Percentiles rank a stretch among this genome's conserved stretches.
Conservation (phyloP, 1,139 yeast genomes). For the Protomyces gravidus region DNA sequence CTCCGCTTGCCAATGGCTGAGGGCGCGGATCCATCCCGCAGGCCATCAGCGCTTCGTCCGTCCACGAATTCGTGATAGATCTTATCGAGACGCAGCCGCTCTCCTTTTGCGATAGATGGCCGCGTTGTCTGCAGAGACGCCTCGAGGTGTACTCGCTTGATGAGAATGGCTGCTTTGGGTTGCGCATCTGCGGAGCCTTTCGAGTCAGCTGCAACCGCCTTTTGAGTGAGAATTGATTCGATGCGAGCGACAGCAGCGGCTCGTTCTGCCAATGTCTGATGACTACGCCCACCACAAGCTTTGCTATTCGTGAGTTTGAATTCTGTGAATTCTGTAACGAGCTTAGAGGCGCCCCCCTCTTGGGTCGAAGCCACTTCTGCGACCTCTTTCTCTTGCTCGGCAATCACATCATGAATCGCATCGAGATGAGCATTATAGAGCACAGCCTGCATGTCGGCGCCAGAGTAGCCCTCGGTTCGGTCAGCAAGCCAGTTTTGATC, state of each 20-base stretch:
- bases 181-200: constrained; percentile 2
- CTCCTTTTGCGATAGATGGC: constrained; percentile 77
- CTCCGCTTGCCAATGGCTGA: constrained; percentile 81
- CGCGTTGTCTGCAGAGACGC: constrained; percentile 71
- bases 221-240: constrained; percentile 21
- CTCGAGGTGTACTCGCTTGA: constrained; percentile 55
- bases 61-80: constrained; percentile 72
- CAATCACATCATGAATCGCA: constrained; percentile 77
- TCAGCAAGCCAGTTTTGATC: constrained; percentile 55
- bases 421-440: constrained; percentile 87
- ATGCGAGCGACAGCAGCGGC: constrained; percentile 20
- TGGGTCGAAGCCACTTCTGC: neutral
- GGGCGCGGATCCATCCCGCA: constrained; percentile 83
- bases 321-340: constrained; percentile 3
- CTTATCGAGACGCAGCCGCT: constrained; percentile 55
- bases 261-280: constrained; percentile 7
- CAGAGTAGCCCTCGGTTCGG: constrained; percentile 72
- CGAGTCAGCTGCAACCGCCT: neutral
- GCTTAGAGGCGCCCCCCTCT: neutral
- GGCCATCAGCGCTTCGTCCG: constrained; percentile 70
- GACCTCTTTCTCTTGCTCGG: constrained; percentile 35
- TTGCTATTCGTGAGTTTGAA: constrained; percentile 6
- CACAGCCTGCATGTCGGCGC: constrained; percentile 92
- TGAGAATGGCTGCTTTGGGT: constrained; percentile 39
- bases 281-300: neutral